phyloP scores from a whole-genome alignment of 257 asterid species.

The Solanum megistacrolobum region DNA sequence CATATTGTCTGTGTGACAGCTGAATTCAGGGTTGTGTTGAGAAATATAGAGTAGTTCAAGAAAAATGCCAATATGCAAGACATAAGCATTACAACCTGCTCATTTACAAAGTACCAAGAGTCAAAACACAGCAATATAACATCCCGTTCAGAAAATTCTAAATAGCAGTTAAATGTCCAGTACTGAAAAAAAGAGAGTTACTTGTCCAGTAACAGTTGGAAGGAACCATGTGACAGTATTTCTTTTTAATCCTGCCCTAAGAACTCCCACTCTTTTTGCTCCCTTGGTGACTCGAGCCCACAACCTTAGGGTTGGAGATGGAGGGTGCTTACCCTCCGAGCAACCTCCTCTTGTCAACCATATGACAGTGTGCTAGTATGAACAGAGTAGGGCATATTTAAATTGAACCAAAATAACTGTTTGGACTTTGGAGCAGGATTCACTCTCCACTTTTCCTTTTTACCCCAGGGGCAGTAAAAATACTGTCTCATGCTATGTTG shows the following conservation, averaged over 20 bases:
- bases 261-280: not conserved
- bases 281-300: not conserved
- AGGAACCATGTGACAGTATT: not conserved
- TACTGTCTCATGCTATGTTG: not conserved
- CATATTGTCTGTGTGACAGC: constrained; percentile 95
- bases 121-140: not conserved
- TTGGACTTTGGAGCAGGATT: not conserved
- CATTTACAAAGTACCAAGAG: constrained; percentile 1
- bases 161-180: not conserved
- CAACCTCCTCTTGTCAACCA: not conserved
- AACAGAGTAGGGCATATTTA: not conserved
- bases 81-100: constrained; percentile 62
- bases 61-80: constrained; percentile 84
- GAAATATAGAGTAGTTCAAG: constrained; percentile 71
- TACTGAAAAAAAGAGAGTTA: not conserved
- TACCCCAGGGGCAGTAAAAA: not conserved
- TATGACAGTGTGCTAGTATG: not conserved
- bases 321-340: not conserved
- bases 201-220: not conserved
- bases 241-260: not conserved
- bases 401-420: not conserved
- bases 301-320: not conserved
- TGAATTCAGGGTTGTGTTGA: constrained; percentile 87
- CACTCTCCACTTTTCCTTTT: not conserved
- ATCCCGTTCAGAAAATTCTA: not conserved